Conservation (phyloP, 768 basidiomycete species). For the Psilocybe tampanensis region DNA sequence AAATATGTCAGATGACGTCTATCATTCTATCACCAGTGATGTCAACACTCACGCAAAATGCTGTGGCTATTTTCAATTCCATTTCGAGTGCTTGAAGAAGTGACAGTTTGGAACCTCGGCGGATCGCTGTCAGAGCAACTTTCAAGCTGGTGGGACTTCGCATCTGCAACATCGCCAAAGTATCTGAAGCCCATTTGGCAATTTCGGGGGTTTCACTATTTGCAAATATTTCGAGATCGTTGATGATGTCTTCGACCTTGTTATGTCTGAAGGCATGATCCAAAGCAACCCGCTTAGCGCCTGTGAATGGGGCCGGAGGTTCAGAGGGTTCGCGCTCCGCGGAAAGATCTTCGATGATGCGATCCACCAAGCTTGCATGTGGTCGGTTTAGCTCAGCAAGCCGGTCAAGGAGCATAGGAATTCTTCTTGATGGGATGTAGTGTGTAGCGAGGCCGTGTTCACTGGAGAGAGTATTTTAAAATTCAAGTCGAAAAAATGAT, state of each 20-base stretch:
- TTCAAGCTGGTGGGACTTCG: constrained; percentile 93
- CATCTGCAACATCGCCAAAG: constrained; percentile 59
- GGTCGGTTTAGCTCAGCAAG: constrained; percentile 60
- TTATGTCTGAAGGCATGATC: constrained; percentile 78
- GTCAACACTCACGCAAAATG: constrained; percentile 75
- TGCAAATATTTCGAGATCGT: constrained; percentile 49
- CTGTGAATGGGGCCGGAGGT: constrained; percentile 52
- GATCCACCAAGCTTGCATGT: constrained; percentile 39
- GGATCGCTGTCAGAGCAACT: constrained; percentile 82
- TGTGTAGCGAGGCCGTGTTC: constrained; percentile 95
- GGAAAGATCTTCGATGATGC: constrained; percentile 72
- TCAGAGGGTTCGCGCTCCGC: constrained; percentile 68
- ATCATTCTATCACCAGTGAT: constrained; percentile 17
- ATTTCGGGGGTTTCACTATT: constrained; percentile 45
- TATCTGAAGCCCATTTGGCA: constrained; percentile 73
- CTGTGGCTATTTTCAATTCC: constrained; percentile 88
- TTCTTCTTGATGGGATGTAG: constrained; percentile 76
- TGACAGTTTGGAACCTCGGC: constrained; percentile 62
- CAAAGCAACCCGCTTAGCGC: constrained; percentile 71
- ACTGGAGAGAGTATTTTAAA: constrained; percentile 40
- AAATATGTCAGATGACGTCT: constrained; percentile 15
- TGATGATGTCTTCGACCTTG: constrained; percentile 72
- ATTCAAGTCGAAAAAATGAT: constrained; percentile 3
- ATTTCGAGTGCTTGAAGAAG: constrained; percentile 74
- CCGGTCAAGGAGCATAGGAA: constrained; percentile 71